Base-by-base conservation (phyloP, 352 stramenopile genomes). In the Globisporangium barbulae region DNA sequence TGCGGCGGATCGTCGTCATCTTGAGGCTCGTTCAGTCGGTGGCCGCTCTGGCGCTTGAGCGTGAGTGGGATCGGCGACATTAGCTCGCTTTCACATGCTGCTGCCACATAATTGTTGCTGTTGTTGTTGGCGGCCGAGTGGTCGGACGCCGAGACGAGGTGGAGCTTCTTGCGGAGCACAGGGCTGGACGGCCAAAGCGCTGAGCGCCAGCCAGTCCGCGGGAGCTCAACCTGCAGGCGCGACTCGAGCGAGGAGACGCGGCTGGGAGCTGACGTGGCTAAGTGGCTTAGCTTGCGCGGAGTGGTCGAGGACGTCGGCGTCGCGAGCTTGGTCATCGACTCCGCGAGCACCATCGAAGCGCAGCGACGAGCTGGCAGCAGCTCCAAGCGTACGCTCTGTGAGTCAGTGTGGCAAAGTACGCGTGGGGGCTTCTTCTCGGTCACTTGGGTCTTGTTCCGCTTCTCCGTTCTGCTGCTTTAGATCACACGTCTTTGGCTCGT, bases 141-240 rank as follows among this genome's bases (percentile, higher is more conserved):
- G 25, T 53, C 44, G 15, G 53, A 54, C 35, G 53, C 50, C 47
- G 58, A 63, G 55, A 68, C 31, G 15, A 69, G 68, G 15, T 61
- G 60, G 47, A 74, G 73, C 25, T 79, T 79, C 67, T 78, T 78
- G 21, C 66, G 60, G 37, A 78, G 64, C 15, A 64, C 59, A 0
- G 70, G 47, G n/a, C 59, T 76, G 4, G 64, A 76, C 4, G 72
- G 63, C 75, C 75, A 80, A 1, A 75, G 57, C 42, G 63, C 65
- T n/a, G 78, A 71, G 41, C 61, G 73, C 75, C 75, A 80, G 37
- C 74, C 42, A 22, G 68, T 70, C 21, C 75, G 70, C 25, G 65
- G 57, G 12, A 61, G 45, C 22, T 52, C 53, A 30, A 52, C 62
- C 2, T 67, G 61, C 41, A 73, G 72, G 49, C 63, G 57, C n/a